A percentile compares a stretch with the other conserved stretches of the same genome.
These are phyloP conservation scores for Pseudogymnoascus sp. DNA, from an alignment of 2,329 filamentous ascomycete genomes.

Conservation along the genomic window DNA sequence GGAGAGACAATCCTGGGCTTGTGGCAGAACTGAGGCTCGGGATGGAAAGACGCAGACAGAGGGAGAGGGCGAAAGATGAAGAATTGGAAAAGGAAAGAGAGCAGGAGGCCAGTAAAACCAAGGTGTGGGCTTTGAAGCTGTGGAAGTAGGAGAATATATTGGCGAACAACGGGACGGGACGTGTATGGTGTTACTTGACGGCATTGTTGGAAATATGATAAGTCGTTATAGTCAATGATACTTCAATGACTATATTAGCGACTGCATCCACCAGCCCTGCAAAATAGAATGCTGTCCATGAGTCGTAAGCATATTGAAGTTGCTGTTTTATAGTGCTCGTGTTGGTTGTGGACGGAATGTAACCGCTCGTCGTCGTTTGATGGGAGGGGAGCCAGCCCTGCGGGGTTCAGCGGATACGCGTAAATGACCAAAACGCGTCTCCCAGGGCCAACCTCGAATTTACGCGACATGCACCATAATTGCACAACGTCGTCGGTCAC, in stretches of 20 bases:
- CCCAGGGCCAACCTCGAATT: not conserved
- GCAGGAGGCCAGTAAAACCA: not conserved
- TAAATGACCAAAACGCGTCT: constrained; percentile 7
- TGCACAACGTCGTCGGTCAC: constrained; percentile 1
- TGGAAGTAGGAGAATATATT: not conserved
- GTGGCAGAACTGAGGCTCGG: not conserved
- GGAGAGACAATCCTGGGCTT: not conserved
- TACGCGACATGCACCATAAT: constrained; percentile 5
- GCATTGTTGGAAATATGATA: not conserved
- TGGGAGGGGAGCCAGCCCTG: not conserved
- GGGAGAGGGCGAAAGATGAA: not conserved
- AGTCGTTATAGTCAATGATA: not conserved
- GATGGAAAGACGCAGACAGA: not conserved
- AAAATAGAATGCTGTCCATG: not conserved
- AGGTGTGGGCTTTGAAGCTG: not conserved
- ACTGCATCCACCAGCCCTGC: not conserved
- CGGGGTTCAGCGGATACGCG: not conserved
- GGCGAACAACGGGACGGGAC: not conserved
- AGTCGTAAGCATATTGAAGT: not conserved
- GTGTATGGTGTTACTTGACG: not conserved
- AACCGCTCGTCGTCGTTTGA: not conserved
- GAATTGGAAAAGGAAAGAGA: not conserved
- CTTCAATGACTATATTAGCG: not conserved
- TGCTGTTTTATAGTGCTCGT: not conserved
- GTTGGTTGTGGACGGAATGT: not conserved